Evolutionary conservation across 176 grass and related monocot species (phyloP).

Genomic region (Bonia amplexicaulis): DNA sequence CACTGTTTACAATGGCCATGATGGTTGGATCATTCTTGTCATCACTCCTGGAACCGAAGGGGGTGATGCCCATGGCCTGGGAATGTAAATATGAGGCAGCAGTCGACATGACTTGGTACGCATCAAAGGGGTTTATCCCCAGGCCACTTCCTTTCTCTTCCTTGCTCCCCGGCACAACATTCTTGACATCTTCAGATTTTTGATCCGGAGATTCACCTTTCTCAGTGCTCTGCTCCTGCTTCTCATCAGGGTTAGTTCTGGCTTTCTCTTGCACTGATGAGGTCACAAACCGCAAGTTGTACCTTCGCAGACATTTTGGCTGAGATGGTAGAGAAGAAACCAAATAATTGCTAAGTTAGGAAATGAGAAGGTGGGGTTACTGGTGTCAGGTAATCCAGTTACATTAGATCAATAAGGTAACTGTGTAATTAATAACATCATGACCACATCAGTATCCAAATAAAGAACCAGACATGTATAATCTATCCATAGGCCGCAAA

Average conservation of each 20-base stretch:
- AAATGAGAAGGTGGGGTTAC: background rate
- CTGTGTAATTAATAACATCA: background rate
- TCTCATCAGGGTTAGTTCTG: background rate
- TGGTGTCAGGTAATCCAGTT: background rate
- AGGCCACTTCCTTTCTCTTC: slow-evolving; percentile 19
- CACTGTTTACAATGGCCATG: slow-evolving; percentile 18
- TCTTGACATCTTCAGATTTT: slow-evolving; percentile 3
- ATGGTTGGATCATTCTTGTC: slow-evolving; percentile 15
- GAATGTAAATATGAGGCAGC: slow-evolving; percentile 79
- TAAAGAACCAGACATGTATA: background rate
- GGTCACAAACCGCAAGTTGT: slow-evolving; percentile 53
- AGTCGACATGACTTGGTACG: slow-evolving; percentile 59
- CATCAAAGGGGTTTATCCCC: slow-evolving; percentile 43
- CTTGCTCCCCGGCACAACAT: background rate
- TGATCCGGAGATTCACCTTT: slow-evolving; percentile 21
- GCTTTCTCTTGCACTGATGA: slow-evolving; percentile 70
- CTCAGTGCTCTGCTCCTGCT: slow-evolving; percentile 17
- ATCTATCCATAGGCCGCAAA: background rate
- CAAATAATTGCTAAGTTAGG: background rate
- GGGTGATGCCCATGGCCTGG: slow-evolving; percentile 44
- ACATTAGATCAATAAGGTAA: background rate
- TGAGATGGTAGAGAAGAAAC: slow-evolving; percentile 29
- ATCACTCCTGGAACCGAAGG: slow-evolving; percentile 48
- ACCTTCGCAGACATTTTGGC: slow-evolving; percentile 60
- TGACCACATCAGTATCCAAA: background rate